Percentiles rank a stretch among this genome's conserved stretches.
These are phyloP conservation scores for Boletus sp. DNA, from an alignment of 768 basidiomycete species.

Conservation along the genomic window DNA sequence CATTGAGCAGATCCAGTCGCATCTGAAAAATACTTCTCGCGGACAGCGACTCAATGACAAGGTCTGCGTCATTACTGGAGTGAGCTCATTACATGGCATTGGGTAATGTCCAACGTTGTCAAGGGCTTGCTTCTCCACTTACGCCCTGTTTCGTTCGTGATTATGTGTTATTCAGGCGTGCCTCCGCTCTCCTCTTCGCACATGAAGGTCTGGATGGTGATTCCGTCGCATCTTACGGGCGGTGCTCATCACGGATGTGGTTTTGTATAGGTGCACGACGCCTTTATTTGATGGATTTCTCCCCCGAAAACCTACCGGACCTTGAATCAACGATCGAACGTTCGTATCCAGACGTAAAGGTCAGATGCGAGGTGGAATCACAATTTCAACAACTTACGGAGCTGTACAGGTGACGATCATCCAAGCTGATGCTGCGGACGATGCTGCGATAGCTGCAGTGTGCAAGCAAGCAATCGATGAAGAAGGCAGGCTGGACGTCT, in stretches of 20 bases:
- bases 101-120: conserved; percentile 50
- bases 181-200: conserved; percentile 69
- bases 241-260: conserved; percentile 1
- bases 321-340: conserved; percentile 66
- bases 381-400: conserved; percentile 11
- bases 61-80: conserved; percentile 87
- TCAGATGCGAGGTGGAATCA: conserved; percentile 24
- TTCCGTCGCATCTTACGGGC: not conserved
- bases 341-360: conserved; percentile 78
- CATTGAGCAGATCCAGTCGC: conserved; percentile 64
- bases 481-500: conserved; percentile 86
- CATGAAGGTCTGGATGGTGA: conserved; percentile 60
- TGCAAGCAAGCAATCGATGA: conserved; percentile 75
- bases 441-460: conserved; percentile 59
- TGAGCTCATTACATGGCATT: conserved; percentile 83
- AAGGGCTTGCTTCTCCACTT: conserved; percentile 8
- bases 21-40: conserved; percentile 55
- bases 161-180: conserved; percentile 49
- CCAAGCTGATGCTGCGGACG: conserved; percentile 83
- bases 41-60: conserved; percentile 64
- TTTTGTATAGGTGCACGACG: conserved; percentile 61
- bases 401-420: conserved; percentile 67
- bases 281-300: conserved; percentile 76
- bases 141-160: conserved; percentile 5
- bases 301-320: conserved; percentile 62